Conservation (phyloP, 108 stramenopile genomes). For the Mayamaea pseudoterrestris region DNA sequence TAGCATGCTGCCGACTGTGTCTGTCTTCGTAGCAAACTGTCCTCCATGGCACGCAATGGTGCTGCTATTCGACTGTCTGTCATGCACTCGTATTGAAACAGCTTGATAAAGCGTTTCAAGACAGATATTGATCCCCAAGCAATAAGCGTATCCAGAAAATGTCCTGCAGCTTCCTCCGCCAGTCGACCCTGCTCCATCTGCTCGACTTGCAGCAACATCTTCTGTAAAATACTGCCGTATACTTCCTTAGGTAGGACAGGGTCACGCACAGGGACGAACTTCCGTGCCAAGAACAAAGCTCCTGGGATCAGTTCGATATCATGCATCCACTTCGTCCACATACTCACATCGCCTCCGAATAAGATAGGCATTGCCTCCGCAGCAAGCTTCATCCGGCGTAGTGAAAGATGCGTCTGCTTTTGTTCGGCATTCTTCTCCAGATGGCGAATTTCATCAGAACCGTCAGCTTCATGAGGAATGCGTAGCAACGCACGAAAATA, state of each 20-base stretch:
- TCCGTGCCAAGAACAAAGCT: conserved; percentile 51
- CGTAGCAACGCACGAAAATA: conserved; percentile 51
- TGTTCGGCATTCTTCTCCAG: neutral
- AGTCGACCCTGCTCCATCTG: conserved; percentile 5
- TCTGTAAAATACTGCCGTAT: conserved; percentile 39
- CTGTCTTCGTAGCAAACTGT: conserved; percentile 5
- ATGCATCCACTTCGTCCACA: conserved; percentile 62
- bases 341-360: conserved; percentile 43
- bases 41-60: neutral
- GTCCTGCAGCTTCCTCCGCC: conserved; percentile 15
- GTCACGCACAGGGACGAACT: conserved; percentile 61
- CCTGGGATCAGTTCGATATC: conserved; percentile 55
- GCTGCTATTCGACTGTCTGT: neutral
- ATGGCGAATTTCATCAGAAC: neutral
- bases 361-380: conserved; percentile 52
- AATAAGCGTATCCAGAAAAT: conserved; percentile 49
- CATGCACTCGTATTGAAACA: conserved; percentile 23
- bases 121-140: conserved; percentile 65
- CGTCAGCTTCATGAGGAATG: neutral
- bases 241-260: conserved; percentile 48
- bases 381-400: conserved; percentile 58
- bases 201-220: conserved; percentile 48
- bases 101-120: conserved; percentile 45
- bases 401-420: conserved; percentile 21
- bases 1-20: conserved; percentile 18